Base-by-base conservation (phyloP, 2,329 filamentous ascomycete species). In the Neurospora sp. region DNA sequence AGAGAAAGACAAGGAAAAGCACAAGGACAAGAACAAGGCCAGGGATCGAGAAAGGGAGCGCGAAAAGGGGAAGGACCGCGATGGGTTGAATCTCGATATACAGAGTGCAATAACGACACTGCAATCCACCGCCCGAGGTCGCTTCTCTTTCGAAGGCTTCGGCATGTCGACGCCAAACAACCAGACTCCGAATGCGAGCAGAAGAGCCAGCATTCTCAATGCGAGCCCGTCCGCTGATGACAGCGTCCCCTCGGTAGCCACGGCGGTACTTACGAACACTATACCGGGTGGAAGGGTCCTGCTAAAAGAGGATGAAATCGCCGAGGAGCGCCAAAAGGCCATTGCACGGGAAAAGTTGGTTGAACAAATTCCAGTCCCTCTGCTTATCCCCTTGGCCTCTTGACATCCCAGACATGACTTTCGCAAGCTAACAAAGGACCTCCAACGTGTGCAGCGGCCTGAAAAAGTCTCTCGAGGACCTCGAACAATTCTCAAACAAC, bases 401-500 rank as follows among this genome's bases (percentile, higher is more conserved):
- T 11, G 11, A 68, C 43, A 39, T 43, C 11, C 6, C 8, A 33
- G 5, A 40, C 39, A 8, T 41, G 28, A 36, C 10, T 6, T 11
- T 40, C 66, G 15, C 36, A 36, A 33, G 40, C 62, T 41, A 4
- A 71, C 68, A 15, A 66, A 66, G 71, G 43, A 68, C 72, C 69
- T 41, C 69, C 37, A n/a, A 17, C 28, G 37, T 66, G 10, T 66
- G 10, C 73, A 88, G 87, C 70, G 83, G 83, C 66, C 75, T 89
- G 23, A 83, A 82, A 72, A 83, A 83, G 69, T 84, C 86, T 4
- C 80, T 89, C 0, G 76, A 78, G 33, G 82, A 85, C 67, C 82
- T 93, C 11, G 85, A 84, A 74, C 81, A 84, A 39, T 84, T 89
- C 77, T 90, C 90, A 28, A 84, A 87, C 69, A 80, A 83, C 28